phyloP scores from a whole-genome alignment of 2,329 filamentous ascomycete species.

The Ceratocystis destructans region DNA sequence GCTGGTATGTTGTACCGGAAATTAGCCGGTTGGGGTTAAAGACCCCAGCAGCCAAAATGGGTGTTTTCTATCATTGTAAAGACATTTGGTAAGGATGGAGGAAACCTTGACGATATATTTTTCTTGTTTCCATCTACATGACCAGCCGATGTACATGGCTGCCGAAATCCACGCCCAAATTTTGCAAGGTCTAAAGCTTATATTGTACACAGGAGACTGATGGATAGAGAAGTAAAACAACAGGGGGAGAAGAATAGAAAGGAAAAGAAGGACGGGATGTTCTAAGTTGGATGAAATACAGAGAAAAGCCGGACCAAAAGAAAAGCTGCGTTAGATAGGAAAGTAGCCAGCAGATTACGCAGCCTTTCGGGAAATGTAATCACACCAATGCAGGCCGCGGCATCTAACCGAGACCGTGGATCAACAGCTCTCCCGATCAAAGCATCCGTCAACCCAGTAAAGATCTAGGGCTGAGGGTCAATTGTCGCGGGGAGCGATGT shows the following conservation, averaged over 20 bases:
- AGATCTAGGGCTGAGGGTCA: background rate
- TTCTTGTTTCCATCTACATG: background rate
- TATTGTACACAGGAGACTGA: conserved; percentile 19
- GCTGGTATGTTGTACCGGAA: background rate
- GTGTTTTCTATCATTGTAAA: background rate
- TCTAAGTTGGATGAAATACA: background rate
- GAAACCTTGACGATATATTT: no score
- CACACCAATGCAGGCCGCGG: no score
- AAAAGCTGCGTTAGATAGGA: background rate
- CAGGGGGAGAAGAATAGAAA: conserved; percentile 6
- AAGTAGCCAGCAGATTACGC: background rate
- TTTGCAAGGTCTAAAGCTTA: conserved; percentile 19
- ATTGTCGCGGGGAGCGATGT: background rate
- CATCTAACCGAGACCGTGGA: no score
- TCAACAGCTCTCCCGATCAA: background rate
- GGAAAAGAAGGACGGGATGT: background rate
- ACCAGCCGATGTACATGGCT: background rate
- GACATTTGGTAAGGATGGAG: no score
- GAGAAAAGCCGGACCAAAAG: background rate
- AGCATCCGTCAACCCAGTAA: background rate
- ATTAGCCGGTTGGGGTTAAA: background rate
- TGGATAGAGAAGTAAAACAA: conserved; percentile 15
- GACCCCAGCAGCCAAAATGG: background rate
- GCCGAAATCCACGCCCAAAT: conserved; percentile 1
- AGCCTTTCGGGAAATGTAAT: background rate